Conservation (phyloP, 768 basidiomycete genomes). For the Leccinum variicolor region DNA sequence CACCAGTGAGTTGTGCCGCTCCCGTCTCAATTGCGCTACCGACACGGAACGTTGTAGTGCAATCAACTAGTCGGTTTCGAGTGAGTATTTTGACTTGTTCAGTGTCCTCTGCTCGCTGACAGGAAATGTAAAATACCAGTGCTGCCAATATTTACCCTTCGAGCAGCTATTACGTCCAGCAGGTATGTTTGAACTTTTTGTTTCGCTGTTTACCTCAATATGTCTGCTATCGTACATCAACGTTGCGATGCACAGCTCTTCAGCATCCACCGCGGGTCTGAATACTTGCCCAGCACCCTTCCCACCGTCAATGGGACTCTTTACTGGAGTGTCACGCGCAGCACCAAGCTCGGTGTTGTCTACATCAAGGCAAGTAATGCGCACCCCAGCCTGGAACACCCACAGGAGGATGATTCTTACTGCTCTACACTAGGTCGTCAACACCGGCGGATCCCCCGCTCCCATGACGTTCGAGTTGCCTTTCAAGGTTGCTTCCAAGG, state of each 20-base stretch:
- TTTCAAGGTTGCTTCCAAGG: constrained; percentile 40
- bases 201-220: neutral
- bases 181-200: constrained; percentile 32
- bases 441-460: constrained; percentile 39
- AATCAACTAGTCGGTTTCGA: constrained; percentile 58
- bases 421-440: constrained; percentile 46
- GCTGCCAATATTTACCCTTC: constrained; percentile 28
- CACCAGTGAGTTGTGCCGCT: constrained; percentile 43
- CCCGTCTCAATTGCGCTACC: neutral
- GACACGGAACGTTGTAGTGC: constrained; percentile 23
- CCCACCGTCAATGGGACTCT: constrained; percentile 46
- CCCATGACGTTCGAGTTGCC: constrained; percentile 50
- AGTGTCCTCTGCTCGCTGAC: neutral
- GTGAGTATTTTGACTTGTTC: constrained; percentile 33
- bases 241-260: constrained; percentile 43
- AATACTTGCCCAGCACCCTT: constrained; percentile 59
- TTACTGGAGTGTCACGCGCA: constrained; percentile 56
- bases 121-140: constrained; percentile 26
- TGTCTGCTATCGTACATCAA: neutral
- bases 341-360: constrained; percentile 26
- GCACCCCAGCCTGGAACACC: neutral
- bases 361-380: constrained; percentile 50
- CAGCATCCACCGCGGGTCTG: constrained; percentile 55
- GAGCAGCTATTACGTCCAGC: too few species aligned
- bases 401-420: neutral